A percentile compares a stretch with the other conserved stretches of the same genome.
Evolutionary conservation across 1,284 basidiomycete species (phyloP).

Genomic region (Rhodofomes roseus): DNA sequence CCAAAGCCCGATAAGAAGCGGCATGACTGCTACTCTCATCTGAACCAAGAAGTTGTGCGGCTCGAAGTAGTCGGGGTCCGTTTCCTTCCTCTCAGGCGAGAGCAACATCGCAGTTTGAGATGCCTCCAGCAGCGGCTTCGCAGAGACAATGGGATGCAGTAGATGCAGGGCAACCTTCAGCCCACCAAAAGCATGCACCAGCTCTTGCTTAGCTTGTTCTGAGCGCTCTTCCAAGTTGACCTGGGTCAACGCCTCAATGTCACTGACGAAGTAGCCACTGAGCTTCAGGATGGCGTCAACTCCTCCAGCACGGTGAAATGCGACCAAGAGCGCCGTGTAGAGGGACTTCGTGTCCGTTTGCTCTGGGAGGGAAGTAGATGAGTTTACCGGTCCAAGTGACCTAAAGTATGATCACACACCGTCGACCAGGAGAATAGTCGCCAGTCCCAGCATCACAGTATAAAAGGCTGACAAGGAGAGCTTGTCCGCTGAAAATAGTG

Average conservation of each 20-base stretch:
- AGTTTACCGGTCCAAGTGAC: background rate
- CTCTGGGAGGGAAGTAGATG: constrained; percentile 43
- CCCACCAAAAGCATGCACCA: constrained; percentile 75
- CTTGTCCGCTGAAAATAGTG: constrained; percentile 41
- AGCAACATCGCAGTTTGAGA: constrained; percentile 75
- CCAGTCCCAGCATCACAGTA: constrained; percentile 75
- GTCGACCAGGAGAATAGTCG: constrained; percentile 78
- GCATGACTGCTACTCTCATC: constrained; percentile 70
- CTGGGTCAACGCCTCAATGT: constrained; percentile 50
- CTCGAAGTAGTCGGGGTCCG: constrained; percentile 77
- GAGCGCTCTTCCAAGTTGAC: constrained; percentile 52
- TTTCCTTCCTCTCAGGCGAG: constrained; percentile 76
- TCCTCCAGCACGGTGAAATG: constrained; percentile 74
- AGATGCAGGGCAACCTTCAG: constrained; percentile 82
- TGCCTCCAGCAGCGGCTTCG: constrained; percentile 82
- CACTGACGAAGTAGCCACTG: constrained; percentile 53
- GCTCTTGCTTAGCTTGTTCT: constrained; percentile 54
- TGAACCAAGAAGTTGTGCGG: constrained; percentile 84
- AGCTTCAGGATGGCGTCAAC: constrained; percentile 66
- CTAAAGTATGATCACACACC: constrained; percentile 49
- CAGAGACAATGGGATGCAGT: constrained; percentile 73
- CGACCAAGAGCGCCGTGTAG: constrained; percentile 78
- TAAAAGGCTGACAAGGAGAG: constrained; percentile 61
- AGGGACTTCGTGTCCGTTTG: constrained; percentile 71
- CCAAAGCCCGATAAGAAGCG: constrained; percentile 75